Conservation (phyloP, 371 early-diverging fungal genomes). For the Mortierella sp. region DNA sequence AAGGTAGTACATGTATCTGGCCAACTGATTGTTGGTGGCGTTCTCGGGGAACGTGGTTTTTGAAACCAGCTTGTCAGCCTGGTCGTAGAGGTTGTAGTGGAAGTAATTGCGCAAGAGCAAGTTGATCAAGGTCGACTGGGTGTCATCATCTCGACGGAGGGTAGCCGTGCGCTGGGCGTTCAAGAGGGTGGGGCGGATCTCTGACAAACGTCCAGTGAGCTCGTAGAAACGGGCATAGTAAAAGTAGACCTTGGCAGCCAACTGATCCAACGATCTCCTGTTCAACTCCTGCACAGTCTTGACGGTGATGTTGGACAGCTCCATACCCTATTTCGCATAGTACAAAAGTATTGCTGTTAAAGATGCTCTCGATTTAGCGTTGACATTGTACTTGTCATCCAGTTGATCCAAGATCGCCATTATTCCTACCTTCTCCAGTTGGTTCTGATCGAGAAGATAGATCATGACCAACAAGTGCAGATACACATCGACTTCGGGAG, state of each 20-base stretch:
- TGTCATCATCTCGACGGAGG: constrained; percentile 90
- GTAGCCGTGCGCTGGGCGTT: constrained; percentile 93
- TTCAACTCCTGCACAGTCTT: constrained; percentile 75
- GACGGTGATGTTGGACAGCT: constrained; percentile 76
- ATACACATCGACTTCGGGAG: constrained; percentile 93
- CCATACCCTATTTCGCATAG: constrained; percentile 68
- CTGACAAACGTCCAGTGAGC: constrained; percentile 75
- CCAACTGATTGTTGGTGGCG: constrained; percentile 93
- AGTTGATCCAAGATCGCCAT: neutral
- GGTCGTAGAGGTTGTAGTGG: constrained; percentile 92
- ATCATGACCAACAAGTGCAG: constrained; percentile 85
- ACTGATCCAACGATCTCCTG: constrained; percentile 91
- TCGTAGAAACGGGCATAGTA: constrained; percentile 94
- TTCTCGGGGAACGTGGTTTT: constrained; percentile 93
- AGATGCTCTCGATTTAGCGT: neutral
- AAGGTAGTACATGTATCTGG: constrained; percentile 96
- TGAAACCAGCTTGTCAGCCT: constrained; percentile 95
- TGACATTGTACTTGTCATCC: neutral
- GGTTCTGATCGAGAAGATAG: constrained; percentile 85
- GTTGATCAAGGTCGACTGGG: constrained; percentile 91
- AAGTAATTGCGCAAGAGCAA: constrained; percentile 92
- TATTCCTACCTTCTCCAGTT: constrained; percentile 72
- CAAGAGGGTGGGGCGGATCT: constrained; percentile 85
- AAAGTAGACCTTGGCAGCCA: constrained; percentile 93
- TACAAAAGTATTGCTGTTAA: neutral